Base-by-base conservation (phyloP, 768 basidiomycete species). In the Pisolithus orientalis region DNA sequence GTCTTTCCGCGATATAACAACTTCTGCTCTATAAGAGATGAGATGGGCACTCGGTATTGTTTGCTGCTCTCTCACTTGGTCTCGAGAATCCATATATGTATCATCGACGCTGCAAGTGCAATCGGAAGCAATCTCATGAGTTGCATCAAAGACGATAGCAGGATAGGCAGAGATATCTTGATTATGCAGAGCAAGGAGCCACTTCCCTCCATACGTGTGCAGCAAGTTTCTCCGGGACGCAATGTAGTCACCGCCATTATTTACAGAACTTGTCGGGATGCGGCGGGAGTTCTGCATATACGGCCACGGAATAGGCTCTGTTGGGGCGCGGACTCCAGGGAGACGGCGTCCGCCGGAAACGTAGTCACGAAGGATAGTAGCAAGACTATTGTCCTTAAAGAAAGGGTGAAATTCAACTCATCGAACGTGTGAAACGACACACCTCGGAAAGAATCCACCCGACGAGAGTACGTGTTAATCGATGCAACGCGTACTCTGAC, bases 381-480 rank as follows among this genome's bases (percentile, higher is more conserved):
- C 82, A 24, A 92, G 69, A 56, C 75, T 78, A 47, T 83, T 76
- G 57, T 91, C 88, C 86, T 88, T 49, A 21, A 42, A 16, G 42
- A 29, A 28, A 39, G 10, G 47, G 50, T 47, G 16, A 51, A 53
- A 43, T 32, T 55, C 21, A 42, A 47, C 32, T 28, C 29, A 13
- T 44, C 28, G 42, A 14, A 53, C 21, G 8, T 7, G 13, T 16
- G 34, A 48, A 50, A 49, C 13, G 17, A 44, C 71, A 52, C 55
- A 87, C 89, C 75, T 91, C 87, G 4, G 80, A 75, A 47, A 89
- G 67, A 39, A 91, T 80, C 90, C 90, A 93, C 16, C 67, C 68
- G 6, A 90, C 56, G 1, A 90, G 70, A 16, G 72, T 72, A 47
- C 75, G 73, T 8, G 81, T 74, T 28, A 92, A 71, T 44, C 88